phyloP scores from a whole-genome alignment of 441 rosid genomes.

The Pelargonium australe region DNA sequence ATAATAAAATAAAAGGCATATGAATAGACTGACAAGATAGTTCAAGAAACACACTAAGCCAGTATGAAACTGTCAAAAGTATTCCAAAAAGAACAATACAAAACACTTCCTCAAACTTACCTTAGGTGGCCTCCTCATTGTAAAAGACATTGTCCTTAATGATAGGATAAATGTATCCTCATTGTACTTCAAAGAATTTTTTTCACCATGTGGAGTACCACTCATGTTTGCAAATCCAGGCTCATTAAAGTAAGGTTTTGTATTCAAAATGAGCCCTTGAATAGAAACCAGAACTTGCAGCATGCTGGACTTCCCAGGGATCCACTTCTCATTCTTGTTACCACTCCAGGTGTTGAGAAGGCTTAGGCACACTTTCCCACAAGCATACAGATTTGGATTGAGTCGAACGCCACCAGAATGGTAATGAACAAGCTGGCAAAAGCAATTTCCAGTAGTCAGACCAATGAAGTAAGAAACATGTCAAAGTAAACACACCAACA shows the following conservation, averaged over 20 bases:
- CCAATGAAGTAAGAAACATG: slow-evolving; percentile 12
- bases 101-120: slow-evolving; percentile 17
- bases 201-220: slow-evolving; percentile 95
- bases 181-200: slow-evolving; percentile 78
- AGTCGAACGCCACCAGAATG: slow-evolving; percentile 98
- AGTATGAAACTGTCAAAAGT: not conserved
- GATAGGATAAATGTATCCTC: slow-evolving; percentile 83
- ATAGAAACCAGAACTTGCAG: slow-evolving; percentile 97
- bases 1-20: no score
- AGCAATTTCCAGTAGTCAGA: slow-evolving; percentile 22
- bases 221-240: slow-evolving; percentile 91
- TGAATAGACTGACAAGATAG: no score
- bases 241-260: slow-evolving; percentile 96
- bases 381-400: slow-evolving; percentile 92
- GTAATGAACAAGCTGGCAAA: slow-evolving; percentile 70
- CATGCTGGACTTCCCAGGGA: slow-evolving; percentile 82
- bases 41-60: no score
- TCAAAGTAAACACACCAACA: slow-evolving; percentile 8
- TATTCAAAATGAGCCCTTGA: slow-evolving; percentile 88
- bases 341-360: slow-evolving; percentile 98
- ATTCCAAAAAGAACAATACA: not conserved
- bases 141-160: slow-evolving; percentile 90
- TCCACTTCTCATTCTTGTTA: slow-evolving; percentile 94
- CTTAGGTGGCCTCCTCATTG: slow-evolving; percentile 85
- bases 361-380: slow-evolving; percentile 98